Base-by-base conservation (phyloP, 1,284 basidiomycete genomes). In the Trametes pubescens region DNA sequence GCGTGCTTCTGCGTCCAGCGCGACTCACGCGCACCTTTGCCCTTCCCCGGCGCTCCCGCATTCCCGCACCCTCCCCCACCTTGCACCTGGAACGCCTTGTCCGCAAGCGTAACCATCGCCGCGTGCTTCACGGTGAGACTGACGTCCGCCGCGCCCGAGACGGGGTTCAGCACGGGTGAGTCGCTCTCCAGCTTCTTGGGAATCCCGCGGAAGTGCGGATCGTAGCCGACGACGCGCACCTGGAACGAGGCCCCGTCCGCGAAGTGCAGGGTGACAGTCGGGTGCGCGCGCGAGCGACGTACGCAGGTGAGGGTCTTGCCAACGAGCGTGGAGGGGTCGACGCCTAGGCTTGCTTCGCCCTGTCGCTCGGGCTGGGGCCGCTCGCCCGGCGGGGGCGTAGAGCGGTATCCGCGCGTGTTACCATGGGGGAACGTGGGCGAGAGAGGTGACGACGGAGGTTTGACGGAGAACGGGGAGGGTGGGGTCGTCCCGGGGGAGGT, bases 141-240 rank as follows among this genome's bases (percentile, higher is more conserved):
- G 54, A 82, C 71, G 44, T 76, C 67, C 35, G 77, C 73, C 59
- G 74, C 72, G 46, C 77, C 78, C 21, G 75, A 74, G 14, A 76
- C 34, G 64, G 81, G 76, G 43, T 79, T 74, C 55, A 85, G 74
- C 40, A 85, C 73, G 2, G 75, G 74, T 21, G 81, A 74, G 71
- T 87, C 82, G 79, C 82, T 85, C 75, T 87, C 87, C 51, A 88
- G 80, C 53, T 78, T 77, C 73, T 87, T 88, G 14, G 86, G 85
- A 43, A 88, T 71, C 54, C 86, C 86, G 44, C 76, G 82, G 69
- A 84, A 79, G 16, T 76, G 66, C 2, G 88, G 86, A 64, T 85
- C 78, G 73, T 89, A 89, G 5, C 86, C 86, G 59, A 88, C 87
- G 44, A 89, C 83, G 18, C 82, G 82, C 53, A 89, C 77, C 73